Evolutionary conservation across 345 rosid species (phyloP).

Genomic region (Brassica rapa): DNA sequence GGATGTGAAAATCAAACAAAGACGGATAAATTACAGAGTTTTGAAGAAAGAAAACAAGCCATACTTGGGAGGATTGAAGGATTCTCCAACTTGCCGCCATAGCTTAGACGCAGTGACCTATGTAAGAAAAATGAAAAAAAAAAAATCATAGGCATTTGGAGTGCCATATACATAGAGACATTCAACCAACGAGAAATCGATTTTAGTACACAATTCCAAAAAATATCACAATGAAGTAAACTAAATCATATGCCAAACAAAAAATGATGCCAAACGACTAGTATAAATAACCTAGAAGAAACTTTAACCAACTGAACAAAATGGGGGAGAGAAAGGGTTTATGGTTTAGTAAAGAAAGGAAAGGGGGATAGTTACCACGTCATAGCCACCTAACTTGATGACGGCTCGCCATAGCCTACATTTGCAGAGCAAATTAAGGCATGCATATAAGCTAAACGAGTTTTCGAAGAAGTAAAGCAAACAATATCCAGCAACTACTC

Average conservation of each 20-base stretch:
- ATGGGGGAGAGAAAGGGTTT: background rate
- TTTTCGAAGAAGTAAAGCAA: background rate
- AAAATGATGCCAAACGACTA: background rate
- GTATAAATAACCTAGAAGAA: conserved; percentile 3
- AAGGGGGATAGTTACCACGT: conserved; percentile 59
- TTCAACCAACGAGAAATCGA: background rate
- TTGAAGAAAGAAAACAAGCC: conserved; percentile 22
- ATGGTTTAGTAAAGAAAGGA: background rate
- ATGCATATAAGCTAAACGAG: conserved; percentile 14
- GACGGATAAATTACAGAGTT: background rate
- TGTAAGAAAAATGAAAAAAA: conserved; percentile 21
- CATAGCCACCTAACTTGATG: conserved; percentile 89
- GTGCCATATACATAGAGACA: background rate
- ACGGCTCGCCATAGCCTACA: conserved; percentile 91
- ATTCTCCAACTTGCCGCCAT: conserved; percentile 99
- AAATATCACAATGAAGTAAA: background rate
- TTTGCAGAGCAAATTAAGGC: background rate
- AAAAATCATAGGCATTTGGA: background rate
- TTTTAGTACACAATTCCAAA: background rate
- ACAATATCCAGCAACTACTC: conserved; percentile 26
- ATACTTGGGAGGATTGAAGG: conserved; percentile 96
- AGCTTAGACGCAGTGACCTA: conserved; percentile 84
- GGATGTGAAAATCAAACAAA: conserved; percentile 2
- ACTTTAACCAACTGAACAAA: background rate
- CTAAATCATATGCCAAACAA: background rate